Evolutionary conservation across 495 filamentous ascomycete genomes (phyloP), one percentile per base, ranked within the genome.

Genomic region (Geopyxis carbonaria): DNA sequence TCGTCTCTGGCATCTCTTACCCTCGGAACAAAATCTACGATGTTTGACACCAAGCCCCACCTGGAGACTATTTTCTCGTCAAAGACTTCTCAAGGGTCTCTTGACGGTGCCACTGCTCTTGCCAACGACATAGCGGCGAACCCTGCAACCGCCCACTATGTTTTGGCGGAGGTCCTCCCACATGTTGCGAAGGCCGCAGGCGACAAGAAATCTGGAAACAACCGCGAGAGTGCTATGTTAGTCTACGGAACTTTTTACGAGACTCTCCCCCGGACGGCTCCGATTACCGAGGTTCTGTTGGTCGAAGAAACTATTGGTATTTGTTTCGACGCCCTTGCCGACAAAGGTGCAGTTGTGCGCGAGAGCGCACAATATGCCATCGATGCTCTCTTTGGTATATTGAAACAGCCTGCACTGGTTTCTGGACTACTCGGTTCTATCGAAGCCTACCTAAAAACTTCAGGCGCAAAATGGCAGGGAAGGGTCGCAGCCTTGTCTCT

Each of bases 291-390:
- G 59, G 69, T 79, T 19, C 59, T 81, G 18, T 78, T 95, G 51
- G 61, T 94, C 16, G 78, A 75, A 38, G 76, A 74, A 16, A 58
- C 91, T 27, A 60, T 95, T 9, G 48, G 67, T 14, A 64, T 72
- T 25, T 83, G 80, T 10, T 67, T 95, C 31, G 89, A 99, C 50
- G 76, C 75, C 0, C 64, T 95, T 40, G 72, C 87, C 43, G 89
- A 99, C 58, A 99, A 95, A 66, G 80, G 77, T 37, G 59, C 76
- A 11, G 72, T 92, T 6, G 85, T 95, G 14, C 73, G 77, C 47
- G 91, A 95, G 45, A 78, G 81, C 10, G 86, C 87, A 3, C 78
- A 93, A 55, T 99, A 95, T 59, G 89, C 85, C 24, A 65, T 99
- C 36, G 85, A 99, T 57, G 80, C 80, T 5, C 68, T 95, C 1